Base-by-base conservation (phyloP, 225 moss, liverwort and hornwort species). In the Anthoceros angustus region DNA sequence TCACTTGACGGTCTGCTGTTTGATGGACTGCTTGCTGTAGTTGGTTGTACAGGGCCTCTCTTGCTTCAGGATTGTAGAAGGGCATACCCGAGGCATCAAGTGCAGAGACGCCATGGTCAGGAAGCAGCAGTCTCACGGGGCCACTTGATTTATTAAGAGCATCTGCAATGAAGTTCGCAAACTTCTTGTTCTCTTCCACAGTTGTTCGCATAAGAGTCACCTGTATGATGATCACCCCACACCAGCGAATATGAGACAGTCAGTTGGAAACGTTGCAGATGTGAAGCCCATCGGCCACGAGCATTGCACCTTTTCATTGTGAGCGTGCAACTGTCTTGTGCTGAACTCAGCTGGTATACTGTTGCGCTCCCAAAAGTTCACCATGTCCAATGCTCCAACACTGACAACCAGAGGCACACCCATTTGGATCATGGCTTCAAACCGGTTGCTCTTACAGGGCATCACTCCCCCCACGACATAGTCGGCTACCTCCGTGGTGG, bases 401-500 rank as follows among this genome's bases (percentile, higher is more conserved):
- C 86, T 84, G 43, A 95, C 66, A n/a, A 95, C 94, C 6, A 90
- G 73, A 38, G 94, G 94, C 62, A 90, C 75, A 24, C 70, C 77
- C 42, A 74, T 71, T 69, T 83, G 77, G 39, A 88, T 70, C 68
- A 72, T 70, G 66, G 82, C 79, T 75, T 90, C 74, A 75, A 95
- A 95, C 24, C 94, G 86, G 63, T 77, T 80, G 61, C 80, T 75
- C 71, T 78, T 74, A 75, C 94, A 95, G 70, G 90, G 84, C 94
- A 95, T 95, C 42, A 81, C 55, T 62, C 94, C 94, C 39, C 94
- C 94, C 6, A 95, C 94, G 45, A 95, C 74, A 64, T 86, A 79
- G 71, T 95, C 94, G 42, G 88, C 90, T 42, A 95, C 94, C 74
- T 95, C 94, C 24, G 94, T 83, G 41, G 94, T 95, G 70, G 94